Conservation (phyloP, 164 flowering plant species). For the Magnolia kwangsiensis region DNA sequence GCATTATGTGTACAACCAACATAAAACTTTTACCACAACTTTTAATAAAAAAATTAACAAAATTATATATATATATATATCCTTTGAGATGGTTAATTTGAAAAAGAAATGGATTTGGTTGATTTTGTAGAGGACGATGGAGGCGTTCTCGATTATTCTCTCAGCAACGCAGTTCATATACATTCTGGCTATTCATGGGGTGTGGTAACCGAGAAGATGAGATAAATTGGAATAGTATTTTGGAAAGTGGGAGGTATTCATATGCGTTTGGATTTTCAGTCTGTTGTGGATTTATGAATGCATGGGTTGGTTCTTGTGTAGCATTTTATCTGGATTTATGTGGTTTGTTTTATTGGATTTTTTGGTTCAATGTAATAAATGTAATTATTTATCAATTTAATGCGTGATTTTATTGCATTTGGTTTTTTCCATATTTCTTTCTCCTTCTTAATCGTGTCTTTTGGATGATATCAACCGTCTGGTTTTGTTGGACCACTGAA, state of each 20-base stretch:
- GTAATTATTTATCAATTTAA: too few relatives aligned
- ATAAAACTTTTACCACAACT: too few relatives aligned
- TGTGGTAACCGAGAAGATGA: conserved; percentile 7
- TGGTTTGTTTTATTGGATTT: too few relatives aligned
- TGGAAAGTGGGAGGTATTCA: neutral
- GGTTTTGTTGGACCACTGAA: too few relatives aligned
- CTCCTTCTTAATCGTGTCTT: too few relatives aligned
- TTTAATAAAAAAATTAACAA: too few relatives aligned
- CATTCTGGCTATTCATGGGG: conserved; percentile 56
- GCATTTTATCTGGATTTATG: too few relatives aligned
- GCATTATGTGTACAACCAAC: neutral
- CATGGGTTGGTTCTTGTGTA: too few relatives aligned
- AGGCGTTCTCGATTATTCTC: conserved; percentile 80
- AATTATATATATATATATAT: neutral
- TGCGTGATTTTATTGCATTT: too few relatives aligned
- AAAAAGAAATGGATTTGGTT: neutral
- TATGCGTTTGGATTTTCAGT: neutral
- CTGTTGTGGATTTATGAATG: neutral
- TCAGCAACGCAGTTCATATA: conserved; percentile 72
- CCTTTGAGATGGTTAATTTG: neutral
- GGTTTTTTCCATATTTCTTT: too few relatives aligned
- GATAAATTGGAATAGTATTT: conserved; percentile 16
- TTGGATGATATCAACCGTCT: too few relatives aligned
- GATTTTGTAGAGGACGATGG: conserved; percentile 82
- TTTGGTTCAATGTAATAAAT: too few relatives aligned